Base-by-base conservation (phyloP, 164 flowering plant genomes). In the Paratinospora sagittata region DNA sequence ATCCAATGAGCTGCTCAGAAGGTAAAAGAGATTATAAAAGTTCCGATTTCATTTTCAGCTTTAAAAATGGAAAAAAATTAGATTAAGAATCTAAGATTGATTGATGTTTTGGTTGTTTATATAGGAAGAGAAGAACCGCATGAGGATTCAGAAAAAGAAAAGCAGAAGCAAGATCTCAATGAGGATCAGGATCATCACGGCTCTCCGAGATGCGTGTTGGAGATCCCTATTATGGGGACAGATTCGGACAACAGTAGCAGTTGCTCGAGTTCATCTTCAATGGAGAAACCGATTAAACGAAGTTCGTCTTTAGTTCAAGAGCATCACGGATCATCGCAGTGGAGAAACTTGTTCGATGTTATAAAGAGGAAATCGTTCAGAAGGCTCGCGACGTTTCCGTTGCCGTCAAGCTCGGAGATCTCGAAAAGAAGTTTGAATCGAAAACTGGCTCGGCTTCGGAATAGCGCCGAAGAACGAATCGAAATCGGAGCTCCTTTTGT, bases 141-240 rank as follows among this genome's bases (percentile, higher is more conserved):
- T 3, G 79, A 41, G 61, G 81, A 73, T 68, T 49, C 72, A 72
- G 84, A 78, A 67, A 39, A 16, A 63, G 79, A 76, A 64, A 2
- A 67, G 1, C 19, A 26, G 2, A 70, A 73, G 45, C 58, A 16
- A 36, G 73, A 73, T 0, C 62, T 30, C 3, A 37, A 7, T 27
- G 73, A 79, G 9, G 82, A 78, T 5, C 64, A 80, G 0, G n/a
- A n/a, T n/a, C n/a, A n/a, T n/a, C n/a, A 80, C 0, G 8, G 69
- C 11, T 90, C 96, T 0, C 96, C 96, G 14, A 80, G 91, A 73
- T 82, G 88, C 4, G 90, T 90, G 3, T 52, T 90, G 49, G 92
- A 90, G 63, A 78, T 77, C 60, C 84, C 84, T 0, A 33, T 84
- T 41, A 7, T 64, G 27, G 82, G 86, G 5, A 55, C 75, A 3